phyloP scores from a whole-genome alignment of 345 rosid genomes.

The Garcia nutans region DNA sequence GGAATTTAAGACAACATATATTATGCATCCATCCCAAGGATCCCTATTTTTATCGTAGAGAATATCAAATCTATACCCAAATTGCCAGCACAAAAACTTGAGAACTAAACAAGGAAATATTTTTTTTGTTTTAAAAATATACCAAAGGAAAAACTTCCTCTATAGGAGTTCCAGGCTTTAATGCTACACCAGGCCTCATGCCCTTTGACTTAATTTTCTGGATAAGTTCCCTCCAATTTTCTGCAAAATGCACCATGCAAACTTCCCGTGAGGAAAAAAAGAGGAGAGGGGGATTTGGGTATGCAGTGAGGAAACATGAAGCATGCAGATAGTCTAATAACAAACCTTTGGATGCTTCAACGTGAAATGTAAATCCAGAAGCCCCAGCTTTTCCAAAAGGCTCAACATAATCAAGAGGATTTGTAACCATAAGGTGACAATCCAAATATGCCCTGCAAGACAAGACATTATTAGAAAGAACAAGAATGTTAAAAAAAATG shows the following conservation, averaged over 20 bases:
- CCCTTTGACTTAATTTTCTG: conserved; percentile 66
- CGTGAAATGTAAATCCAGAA: conserved; percentile 94
- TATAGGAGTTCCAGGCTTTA: conserved; percentile 79
- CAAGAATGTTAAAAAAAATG: neutral
- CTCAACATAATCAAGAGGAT: conserved; percentile 86
- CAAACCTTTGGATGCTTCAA: conserved; percentile 76
- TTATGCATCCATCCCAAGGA: neutral
- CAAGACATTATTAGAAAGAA: neutral
- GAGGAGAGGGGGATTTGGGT: neutral
- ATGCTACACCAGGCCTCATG: conserved; percentile 84
- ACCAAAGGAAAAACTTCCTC: conserved; percentile 91
- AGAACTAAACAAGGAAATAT: neutral
- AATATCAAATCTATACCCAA: neutral
- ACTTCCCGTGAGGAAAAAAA: conserved; percentile 1
- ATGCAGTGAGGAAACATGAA: neutral
- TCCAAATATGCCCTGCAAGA: conserved; percentile 75
- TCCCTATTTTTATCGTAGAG: neutral
- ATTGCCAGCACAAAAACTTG: neutral
- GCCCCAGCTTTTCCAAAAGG: conserved; percentile 80
- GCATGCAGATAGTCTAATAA: neutral
- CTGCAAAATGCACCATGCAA: conserved; percentile 36
- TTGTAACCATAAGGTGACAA: conserved; percentile 92
- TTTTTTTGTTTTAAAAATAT: conserved; percentile 2
- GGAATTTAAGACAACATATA: neutral
- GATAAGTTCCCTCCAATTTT: conserved; percentile 80